Base-by-base conservation (phyloP, 805 yeast species). In the Suhomyces sp. region DNA sequence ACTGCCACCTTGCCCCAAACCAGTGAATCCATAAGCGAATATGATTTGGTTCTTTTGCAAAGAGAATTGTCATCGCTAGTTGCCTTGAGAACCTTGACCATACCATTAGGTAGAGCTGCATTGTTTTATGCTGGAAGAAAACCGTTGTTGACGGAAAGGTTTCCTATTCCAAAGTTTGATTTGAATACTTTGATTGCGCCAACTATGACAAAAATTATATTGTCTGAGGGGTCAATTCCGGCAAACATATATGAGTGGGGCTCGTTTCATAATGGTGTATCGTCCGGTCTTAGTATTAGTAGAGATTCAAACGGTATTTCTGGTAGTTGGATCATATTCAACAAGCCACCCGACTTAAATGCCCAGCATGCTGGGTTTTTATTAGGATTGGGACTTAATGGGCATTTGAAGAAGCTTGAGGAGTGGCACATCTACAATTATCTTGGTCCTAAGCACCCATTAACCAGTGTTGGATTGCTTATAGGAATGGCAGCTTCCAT, bases 371-470 rank as follows among this genome's bases (percentile, higher is more conserved):
- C 97, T 22, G 99, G 99, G 0, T 91, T 94, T 60, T 69, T 94
- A n/a, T 70, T 90, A 17, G 99, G 97, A 0, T 73, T 94, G 24
- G 99, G 99, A 0, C 72, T 94, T 29, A 90, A 90, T 69, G 98
- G 98, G 0, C 97, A 92, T 65, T 71, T 94, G 60, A 84, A 81
- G 52, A 77, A 79, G 42, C 71, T 94, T 24, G 98, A 93, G 62
- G 97, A 94, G 67, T 94, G 98, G 97, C 97, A 92, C 65, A 88
- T 93, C 29, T 94, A 90, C 67, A 92, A 93, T 63, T 91, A 90
- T 59, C 72, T 94, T 50, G 96, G 97, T 0, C 96, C 97, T 0
- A 92, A 94, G 58, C 90, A 89, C 61, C 82, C 87, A 3, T 80
- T 80, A 41, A 89, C 96, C 0, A 89, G 96, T 66, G 85, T 91